Percentiles rank a stretch among this genome's conserved stretches.
These are phyloP conservation scores for Didymella pomorum DNA, from an alignment of 2,329 filamentous ascomycete species.

Conservation along the genomic window DNA sequence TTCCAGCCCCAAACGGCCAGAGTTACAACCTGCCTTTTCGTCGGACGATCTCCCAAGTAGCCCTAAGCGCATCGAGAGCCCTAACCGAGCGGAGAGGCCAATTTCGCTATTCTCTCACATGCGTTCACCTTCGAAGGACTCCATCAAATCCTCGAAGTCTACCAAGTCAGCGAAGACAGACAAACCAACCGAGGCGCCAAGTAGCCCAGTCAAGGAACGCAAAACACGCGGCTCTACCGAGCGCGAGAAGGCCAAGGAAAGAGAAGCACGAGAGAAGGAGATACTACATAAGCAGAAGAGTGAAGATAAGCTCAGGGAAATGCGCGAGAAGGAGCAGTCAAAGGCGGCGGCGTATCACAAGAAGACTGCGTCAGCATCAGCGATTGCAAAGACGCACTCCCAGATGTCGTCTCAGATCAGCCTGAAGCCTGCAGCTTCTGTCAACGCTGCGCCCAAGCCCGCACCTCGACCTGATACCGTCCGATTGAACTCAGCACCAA, in stretches of 20 bases:
- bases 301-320: conserved; percentile 71
- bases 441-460: conserved; percentile 39
- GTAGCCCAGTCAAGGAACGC: conserved; percentile 50
- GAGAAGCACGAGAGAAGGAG: conserved; percentile 67
- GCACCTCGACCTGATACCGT: conserved; percentile 37
- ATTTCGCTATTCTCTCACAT: conserved; percentile 46
- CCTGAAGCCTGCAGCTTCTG: conserved; percentile 52
- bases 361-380: conserved; percentile 42
- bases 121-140: conserved; percentile 48
- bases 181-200: conserved; percentile 37
- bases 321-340: conserved; percentile 73
- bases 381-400: conserved; percentile 60
- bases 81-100: conserved; percentile 43
- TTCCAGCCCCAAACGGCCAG: conserved; percentile 40
- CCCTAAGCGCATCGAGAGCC: conserved; percentile 49
- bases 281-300: conserved; percentile 66
- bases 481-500: conserved; percentile 37
- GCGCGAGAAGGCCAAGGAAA: conserved; percentile 65
- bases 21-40: conserved; percentile 34
- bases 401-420: conserved; percentile 48
- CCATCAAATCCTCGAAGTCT: conserved; percentile 41
- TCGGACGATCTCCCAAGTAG: conserved; percentile 47
- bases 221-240: conserved; percentile 68
- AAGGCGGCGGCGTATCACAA: conserved; percentile 63
- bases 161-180: conserved; percentile 36